Percentiles rank a stretch among this genome's conserved stretches.
Evolutionary conservation across 2,329 filamentous ascomycete species (phyloP).

Genomic region (Capronia americana): DNA sequence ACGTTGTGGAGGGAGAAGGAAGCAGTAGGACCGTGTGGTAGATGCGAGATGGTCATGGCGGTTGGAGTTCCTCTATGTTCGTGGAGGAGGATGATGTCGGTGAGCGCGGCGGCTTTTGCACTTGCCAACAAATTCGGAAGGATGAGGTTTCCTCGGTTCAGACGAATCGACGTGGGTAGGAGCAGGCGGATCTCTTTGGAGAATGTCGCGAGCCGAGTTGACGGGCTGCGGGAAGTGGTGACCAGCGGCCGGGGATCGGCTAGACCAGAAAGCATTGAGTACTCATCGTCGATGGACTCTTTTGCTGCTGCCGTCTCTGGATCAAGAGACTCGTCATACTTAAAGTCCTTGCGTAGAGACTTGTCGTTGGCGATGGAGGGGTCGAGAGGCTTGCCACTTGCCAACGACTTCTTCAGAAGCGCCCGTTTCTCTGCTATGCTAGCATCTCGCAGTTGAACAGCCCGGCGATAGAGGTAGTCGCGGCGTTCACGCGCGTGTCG

Average conservation of each 20-base stretch:
- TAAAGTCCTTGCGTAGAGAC: slow-evolving; percentile 81
- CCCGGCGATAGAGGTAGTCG: slow-evolving; percentile 90
- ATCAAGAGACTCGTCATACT: slow-evolving; percentile 86
- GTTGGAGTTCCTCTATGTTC: slow-evolving; percentile 94
- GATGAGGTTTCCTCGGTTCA: slow-evolving; percentile 91
- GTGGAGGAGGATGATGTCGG: slow-evolving; percentile 85
- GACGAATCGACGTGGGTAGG: slow-evolving; percentile 80
- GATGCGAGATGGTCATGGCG: slow-evolving; percentile 82
- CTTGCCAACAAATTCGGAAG: slow-evolving; percentile 83
- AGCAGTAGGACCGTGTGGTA: slow-evolving; percentile 85
- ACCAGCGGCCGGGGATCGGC: slow-evolving; percentile 88
- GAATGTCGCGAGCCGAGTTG: slow-evolving; percentile 82
- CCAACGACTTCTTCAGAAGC: slow-evolving; percentile 82
- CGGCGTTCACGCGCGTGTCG: slow-evolving; percentile 79
- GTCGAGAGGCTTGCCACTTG: slow-evolving; percentile 85
- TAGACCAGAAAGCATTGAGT: slow-evolving; percentile 86
- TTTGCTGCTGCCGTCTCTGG: slow-evolving; percentile 85
- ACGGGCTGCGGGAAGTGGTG: slow-evolving; percentile 88
- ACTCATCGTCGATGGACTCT: slow-evolving; percentile 88
- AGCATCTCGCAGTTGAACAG: slow-evolving; percentile 84
- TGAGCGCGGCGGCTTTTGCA: slow-evolving; percentile 78
- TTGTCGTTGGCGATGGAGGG: slow-evolving; percentile 86
- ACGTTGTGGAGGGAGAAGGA: slow-evolving; percentile 93
- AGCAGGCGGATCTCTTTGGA: slow-evolving; percentile 88
- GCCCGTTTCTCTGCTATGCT: slow-evolving; percentile 91